phyloP scores from a whole-genome alignment of 805 yeast genomes.

The Candida cerambycidarum region DNA sequence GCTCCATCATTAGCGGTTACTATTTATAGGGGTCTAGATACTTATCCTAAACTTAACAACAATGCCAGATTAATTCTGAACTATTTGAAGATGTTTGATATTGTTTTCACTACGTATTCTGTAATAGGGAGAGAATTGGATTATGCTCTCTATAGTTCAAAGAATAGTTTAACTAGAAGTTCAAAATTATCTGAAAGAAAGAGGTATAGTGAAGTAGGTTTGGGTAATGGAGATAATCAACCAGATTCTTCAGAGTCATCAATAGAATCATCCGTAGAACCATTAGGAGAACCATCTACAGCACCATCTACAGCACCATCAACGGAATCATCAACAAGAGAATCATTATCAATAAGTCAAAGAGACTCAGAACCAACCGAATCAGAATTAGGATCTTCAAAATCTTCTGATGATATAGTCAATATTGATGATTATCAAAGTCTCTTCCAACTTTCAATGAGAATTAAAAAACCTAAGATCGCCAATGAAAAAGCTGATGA shows the following conservation, averaged over 20 bases:
- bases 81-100: conserved; percentile 62
- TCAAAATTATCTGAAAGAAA: conserved; percentile 24
- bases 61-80: conserved; percentile 48
- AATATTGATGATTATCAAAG: conserved; percentile 20
- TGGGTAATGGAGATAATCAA: too few relatives aligned
- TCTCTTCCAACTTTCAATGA: conserved; percentile 26
- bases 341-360: neutral
- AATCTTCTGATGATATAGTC: neutral
- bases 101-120: conserved; percentile 77
- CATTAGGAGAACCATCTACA: too few relatives aligned
- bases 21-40: conserved; percentile 58
- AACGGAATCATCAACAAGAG: neutral
- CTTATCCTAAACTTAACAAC: conserved; percentile 26
- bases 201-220: conserved; percentile 7
- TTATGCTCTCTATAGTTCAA: conserved; percentile 70
- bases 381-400: neutral
- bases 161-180: conserved; percentile 46
- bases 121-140: conserved; percentile 75
- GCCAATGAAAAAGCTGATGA: conserved; percentile 25
- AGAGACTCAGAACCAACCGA: neutral
- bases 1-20: conserved; percentile 64
- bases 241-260: too few relatives aligned
- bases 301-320: too few relatives aligned
- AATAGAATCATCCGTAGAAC: too few relatives aligned
- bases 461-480: conserved; percentile 23